Base-by-base conservation (phyloP, 495 filamentous ascomycete species). In the Penicillium bovifimosum region DNA sequence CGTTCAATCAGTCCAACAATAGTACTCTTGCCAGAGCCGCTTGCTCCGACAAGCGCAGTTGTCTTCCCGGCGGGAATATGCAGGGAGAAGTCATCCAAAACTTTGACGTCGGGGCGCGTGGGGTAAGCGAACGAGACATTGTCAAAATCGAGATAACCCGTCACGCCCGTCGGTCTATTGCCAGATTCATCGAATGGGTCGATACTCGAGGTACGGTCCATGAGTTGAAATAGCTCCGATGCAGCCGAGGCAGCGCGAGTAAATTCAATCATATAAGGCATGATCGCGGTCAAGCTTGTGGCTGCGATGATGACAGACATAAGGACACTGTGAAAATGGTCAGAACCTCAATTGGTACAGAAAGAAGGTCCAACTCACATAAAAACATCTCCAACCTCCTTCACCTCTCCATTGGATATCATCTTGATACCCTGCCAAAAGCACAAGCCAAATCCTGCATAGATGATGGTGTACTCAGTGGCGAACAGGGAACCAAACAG, bases 1-100 rank as follows among this genome's bases (percentile, higher is more conserved):
- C 90, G 73, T 61, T 95, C 88, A 1, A 95, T 82, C n/a, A 96
- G 68, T 9, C 87, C 90, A 28, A 95, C 80, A 34, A 96, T 86
- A 3, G 90, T 95, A 46, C 82, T 87, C 65, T 96, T 96, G 46
- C 90, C 83, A 48, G 84, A 85, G 8, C 90, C 88, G 28, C 85
- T 86, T 17, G 87, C 80, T 18, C 90, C 86, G 7, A 83, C 78
- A 4, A 83, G 61, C 1, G 76, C 80, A 7, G 72, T 67, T 32
- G 75, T 75, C 39, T 77, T 68, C 2, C 72, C 71, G 5, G 70
- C 51, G 8, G 60, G 62, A 44, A 81, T 70, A 0, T 61, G 64
- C 2, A 84, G 47, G 36, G 66, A 68, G 11, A 85, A 52, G 13
- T 78, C 60, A 24, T 78, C 56, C 8, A 82, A 60, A 0, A 83